Conservation (phyloP, 1,284 basidiomycete species). For the Ganoderma resinaceum region DNA sequence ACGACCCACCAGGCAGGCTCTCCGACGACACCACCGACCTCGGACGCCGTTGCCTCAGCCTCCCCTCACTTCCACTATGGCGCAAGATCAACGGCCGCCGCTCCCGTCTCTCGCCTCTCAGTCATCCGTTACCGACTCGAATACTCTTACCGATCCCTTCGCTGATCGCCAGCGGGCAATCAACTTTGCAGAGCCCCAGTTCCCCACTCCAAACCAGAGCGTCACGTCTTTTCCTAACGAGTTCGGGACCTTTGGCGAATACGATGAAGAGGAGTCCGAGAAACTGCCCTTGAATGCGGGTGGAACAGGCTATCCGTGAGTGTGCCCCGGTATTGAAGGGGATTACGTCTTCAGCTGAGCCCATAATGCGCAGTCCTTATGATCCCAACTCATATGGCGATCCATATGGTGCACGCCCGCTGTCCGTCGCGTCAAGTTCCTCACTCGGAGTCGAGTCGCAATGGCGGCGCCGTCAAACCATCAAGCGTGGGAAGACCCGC, state of each 20-base stretch:
- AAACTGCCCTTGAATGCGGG: constrained; percentile 71
- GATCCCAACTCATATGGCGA: constrained; percentile 73
- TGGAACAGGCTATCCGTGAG: constrained; percentile 74
- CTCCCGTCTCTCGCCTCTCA: constrained; percentile 49
- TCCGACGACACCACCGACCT: constrained; percentile 15
- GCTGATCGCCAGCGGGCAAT: constrained; percentile 66
- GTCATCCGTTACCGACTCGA: constrained; percentile 31
- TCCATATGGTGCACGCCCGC: constrained; percentile 66
- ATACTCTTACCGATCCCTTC: constrained; percentile 65
- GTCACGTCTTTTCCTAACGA: constrained; percentile 61
- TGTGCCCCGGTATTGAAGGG: constrained; percentile 10
- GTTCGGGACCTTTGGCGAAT: constrained; percentile 48
- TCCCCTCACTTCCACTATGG: constrained; percentile 45
- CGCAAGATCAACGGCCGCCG: constrained; percentile 53
- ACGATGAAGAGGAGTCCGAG: constrained; percentile 73
- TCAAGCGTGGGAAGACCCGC: constrained; percentile 90
- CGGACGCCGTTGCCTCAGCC: constrained; percentile 8
- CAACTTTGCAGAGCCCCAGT: constrained; percentile 64
- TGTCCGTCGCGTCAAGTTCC: constrained; percentile 67
- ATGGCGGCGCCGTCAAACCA: constrained; percentile 91
- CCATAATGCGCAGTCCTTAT: constrained; percentile 49
- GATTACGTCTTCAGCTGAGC: constrained; percentile 6
- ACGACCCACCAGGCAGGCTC: constrained; percentile 28
- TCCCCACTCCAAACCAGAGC: constrained; percentile 53
- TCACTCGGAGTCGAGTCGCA: constrained; percentile 74